phyloP scores from a whole-genome alignment of 805 yeast genomes.

The Diddensiella transvaalensis region DNA sequence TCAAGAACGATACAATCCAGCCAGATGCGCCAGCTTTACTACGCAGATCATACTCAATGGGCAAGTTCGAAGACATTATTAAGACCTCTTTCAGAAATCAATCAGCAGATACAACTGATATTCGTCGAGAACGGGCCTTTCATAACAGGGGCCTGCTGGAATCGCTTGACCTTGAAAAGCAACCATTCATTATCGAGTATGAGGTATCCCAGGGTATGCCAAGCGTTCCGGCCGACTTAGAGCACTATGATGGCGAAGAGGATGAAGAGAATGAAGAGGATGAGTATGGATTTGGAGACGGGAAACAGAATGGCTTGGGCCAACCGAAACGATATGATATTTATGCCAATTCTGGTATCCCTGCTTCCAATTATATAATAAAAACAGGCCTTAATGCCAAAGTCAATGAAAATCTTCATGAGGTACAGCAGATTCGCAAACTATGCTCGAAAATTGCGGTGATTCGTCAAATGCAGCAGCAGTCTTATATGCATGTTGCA shows the following conservation, averaged over 20 bases:
- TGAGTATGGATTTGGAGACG: conserved; percentile 38
- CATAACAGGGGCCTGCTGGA: conserved; percentile 21
- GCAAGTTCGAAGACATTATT: conserved; percentile 40
- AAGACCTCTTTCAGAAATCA: conserved; percentile 23
- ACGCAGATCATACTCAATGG: conserved; percentile 66
- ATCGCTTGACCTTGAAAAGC: conserved; percentile 34
- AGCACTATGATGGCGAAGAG: conserved; percentile 44
- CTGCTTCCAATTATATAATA: conserved; percentile 41
- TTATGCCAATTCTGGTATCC: conserved; percentile 20
- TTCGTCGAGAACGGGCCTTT: conserved; percentile 13
- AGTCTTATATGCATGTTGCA: conserved; percentile 67
- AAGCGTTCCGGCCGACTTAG: conserved; percentile 39
- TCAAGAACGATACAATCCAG: conserved; percentile 57
- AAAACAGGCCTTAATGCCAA: conserved; percentile 57
- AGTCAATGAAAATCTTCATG: conserved; percentile 60
- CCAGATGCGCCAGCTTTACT: conserved; percentile 65
- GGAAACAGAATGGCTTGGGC: conserved; percentile 33
- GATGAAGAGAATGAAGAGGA: conserved; percentile 47
- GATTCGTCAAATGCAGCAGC: conserved; percentile 87
- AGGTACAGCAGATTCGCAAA: conserved; percentile 84
- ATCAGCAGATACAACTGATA: conserved; percentile 8
- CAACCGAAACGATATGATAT: conserved; percentile 28
- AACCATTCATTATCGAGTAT: conserved; percentile 57
- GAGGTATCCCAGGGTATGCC: conserved; percentile 83
- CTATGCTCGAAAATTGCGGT: conserved; percentile 84